Percentiles rank a stretch among this genome's conserved stretches.
Conservation (phyloP, 2,329 filamentous ascomycete genomes). For the Paracamarosporium sp. region DNA sequence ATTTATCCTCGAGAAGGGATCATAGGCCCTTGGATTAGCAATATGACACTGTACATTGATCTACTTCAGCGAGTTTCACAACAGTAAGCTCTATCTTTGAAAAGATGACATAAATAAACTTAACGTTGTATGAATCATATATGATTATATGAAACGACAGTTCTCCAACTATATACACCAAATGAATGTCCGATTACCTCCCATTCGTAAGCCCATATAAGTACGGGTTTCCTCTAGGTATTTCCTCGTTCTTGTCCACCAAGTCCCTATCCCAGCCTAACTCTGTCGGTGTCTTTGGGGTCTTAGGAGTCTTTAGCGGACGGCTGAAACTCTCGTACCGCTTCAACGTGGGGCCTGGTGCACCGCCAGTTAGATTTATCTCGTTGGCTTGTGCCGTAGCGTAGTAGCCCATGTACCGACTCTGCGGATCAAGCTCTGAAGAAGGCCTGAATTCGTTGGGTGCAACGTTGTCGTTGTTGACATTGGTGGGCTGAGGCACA, state of each 20-base stretch:
- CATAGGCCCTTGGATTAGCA: too few species aligned
- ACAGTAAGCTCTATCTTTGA: too few species aligned
- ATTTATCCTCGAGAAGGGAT: too few species aligned
- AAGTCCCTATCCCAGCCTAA: not conserved
- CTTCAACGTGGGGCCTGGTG: not conserved
- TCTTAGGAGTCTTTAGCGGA: not conserved
- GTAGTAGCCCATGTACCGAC: conserved; percentile 6
- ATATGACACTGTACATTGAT: too few species aligned
- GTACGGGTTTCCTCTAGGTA: not conserved
- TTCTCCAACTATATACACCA: not conserved
- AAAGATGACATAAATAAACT: too few species aligned
- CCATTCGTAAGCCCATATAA: not conserved
- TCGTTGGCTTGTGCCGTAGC: not conserved
- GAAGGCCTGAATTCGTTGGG: not conserved
- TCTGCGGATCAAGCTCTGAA: conserved; percentile 4
- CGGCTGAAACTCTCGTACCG: conserved; percentile 7
- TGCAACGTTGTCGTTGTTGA: not conserved
- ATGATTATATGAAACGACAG: not conserved
- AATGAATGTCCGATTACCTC: not conserved
- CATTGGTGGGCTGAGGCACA: not conserved
- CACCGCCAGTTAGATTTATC: not conserved
- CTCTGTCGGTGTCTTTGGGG: not conserved
- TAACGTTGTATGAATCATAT: too few species aligned
- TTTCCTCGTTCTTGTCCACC: not conserved
- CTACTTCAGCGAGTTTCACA: too few species aligned